Evolutionary conservation across 768 basidiomycete genomes (phyloP), one percentile per base, ranked within the genome.

Genomic region (Pleurotus tuber-regium): DNA sequence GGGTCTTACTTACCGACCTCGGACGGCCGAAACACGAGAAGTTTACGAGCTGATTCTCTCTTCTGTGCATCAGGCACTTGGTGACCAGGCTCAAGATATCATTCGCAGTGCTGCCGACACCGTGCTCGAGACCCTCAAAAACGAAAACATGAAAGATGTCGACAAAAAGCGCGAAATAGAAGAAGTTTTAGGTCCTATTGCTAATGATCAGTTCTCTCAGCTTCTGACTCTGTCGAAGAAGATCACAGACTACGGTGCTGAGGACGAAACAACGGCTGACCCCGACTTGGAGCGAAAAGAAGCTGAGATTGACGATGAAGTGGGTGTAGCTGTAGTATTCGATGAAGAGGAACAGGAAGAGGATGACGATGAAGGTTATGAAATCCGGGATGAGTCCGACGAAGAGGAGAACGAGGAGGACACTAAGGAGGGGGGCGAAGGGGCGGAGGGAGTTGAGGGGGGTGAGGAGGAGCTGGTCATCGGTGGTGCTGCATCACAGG

Each of bases 291-390:
- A 91, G 63, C 74, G 79, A 41, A 86, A 87, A 66, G 91, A 90
- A 52, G 90, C 84, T 2, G 92, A 89, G 67, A 93, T 98, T 59
- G 96, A 98, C 57, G 94, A 94, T 53, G 94, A 96, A 59, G 84
- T 90, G 38, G 95, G 96, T n/a, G 96, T 99, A 1, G 96, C 96
- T 0, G 95, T 99, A 6, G 87, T 98, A 4, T 98, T 98, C 53
- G 95, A 98, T 57, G 96, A 98, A 62, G 97, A 98, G 53, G 96
- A 97, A 57, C 86, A 92, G 60, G 94, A 97, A 19, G 92, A 90
- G 3, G 93, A 95, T 2, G 92, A 95, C 16, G 92, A 90, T 0
- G 91, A 90, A 57, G 89, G 86, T 1, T 98, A 77, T 58, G 95
- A 97, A 65, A 80, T 98, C 48, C 77, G 80, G 8, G 89, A 93